Percentiles rank a stretch among this genome's conserved stretches.
These are phyloP conservation scores for Botrytis sinoallii DNA, from an alignment of 2,329 filamentous ascomycete genomes.

Conservation along the genomic window DNA sequence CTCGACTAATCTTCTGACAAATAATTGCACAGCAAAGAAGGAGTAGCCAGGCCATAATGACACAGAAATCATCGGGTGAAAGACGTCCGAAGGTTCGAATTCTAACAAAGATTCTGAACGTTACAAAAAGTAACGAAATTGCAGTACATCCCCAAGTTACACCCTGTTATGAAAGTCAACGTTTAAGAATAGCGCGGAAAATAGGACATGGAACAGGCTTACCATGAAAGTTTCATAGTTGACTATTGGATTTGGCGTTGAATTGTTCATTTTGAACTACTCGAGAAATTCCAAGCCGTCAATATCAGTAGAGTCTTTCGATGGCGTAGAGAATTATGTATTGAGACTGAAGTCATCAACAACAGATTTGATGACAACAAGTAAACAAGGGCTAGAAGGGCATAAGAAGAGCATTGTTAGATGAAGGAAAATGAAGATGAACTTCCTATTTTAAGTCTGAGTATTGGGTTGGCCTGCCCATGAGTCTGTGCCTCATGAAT, in stretches of 20 bases:
- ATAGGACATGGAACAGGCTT: background rate
- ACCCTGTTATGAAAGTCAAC: background rate
- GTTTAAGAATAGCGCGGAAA: background rate
- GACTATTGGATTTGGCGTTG: background rate
- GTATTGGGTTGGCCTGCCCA: background rate
- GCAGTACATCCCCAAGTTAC: background rate
- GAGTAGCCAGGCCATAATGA: background rate
- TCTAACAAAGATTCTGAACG: background rate
- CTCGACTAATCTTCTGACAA: background rate
- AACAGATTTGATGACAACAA: background rate
- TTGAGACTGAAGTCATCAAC: background rate
- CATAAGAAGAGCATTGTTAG: background rate
- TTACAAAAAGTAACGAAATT: background rate
- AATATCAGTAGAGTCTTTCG: background rate
- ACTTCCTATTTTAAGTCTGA: background rate
- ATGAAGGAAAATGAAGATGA: no score
- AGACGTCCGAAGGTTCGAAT: background rate
- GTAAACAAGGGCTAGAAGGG: background rate
- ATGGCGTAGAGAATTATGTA: background rate
- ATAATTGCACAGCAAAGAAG: background rate
- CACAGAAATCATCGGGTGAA: background rate
- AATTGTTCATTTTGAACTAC: background rate
- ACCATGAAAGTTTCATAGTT: background rate
- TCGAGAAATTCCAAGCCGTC: background rate
- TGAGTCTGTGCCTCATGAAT: background rate